These are phyloP conservation scores for Globisporangium lucens DNA, from an alignment of 352 stramenopile genomes.

Conservation along the genomic window DNA sequence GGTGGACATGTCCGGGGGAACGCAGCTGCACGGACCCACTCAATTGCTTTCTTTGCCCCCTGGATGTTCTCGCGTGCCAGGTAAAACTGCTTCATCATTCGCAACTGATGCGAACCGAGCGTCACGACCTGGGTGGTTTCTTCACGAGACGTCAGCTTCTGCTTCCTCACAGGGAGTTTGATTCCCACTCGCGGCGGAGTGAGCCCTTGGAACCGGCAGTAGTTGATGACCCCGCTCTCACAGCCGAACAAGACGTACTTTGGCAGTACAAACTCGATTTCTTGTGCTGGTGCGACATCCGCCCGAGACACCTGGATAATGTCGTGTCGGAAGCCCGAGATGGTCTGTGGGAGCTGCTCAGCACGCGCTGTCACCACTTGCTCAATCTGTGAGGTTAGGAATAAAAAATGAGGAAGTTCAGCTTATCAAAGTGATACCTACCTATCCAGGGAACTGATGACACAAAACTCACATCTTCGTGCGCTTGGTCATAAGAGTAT, in stretches of 20 bases:
- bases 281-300: background rate
- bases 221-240: background rate
- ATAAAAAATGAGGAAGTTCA: background rate
- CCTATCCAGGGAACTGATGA: background rate
- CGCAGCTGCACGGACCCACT: background rate
- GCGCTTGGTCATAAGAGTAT: conserved; percentile 3
- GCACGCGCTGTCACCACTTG: background rate
- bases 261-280: conserved; percentile 5
- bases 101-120: background rate
- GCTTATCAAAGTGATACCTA: background rate
- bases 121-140: background rate
- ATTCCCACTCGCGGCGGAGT: background rate
- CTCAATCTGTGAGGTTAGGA: background rate
- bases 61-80: background rate
- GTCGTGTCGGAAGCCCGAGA: background rate
- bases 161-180: background rate
- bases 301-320: background rate
- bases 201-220: conserved; percentile 1
- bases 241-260: conserved; percentile 4
- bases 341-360: background rate
- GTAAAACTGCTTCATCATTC: conserved; percentile 1
- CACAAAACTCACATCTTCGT: background rate
- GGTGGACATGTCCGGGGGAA: background rate
- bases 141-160: background rate
- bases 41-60: background rate